These are phyloP conservation scores for Quercus tomentella DNA, from an alignment of 331 rosid genomes.

Conservation along the genomic window DNA sequence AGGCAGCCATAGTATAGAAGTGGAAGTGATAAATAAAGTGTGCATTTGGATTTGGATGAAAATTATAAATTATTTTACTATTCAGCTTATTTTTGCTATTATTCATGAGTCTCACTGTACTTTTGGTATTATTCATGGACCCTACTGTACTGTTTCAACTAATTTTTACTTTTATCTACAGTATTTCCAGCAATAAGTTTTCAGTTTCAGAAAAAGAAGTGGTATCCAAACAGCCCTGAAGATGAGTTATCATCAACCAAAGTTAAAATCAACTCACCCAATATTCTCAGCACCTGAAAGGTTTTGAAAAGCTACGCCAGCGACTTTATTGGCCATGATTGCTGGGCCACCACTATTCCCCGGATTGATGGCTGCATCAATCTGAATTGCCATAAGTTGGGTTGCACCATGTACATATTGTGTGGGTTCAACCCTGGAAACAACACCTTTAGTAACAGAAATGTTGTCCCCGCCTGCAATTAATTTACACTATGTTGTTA, in stretches of 20 bases:
- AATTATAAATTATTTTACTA: too few species aligned
- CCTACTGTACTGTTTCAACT: accelerated
- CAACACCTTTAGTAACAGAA: constrained; percentile 90
- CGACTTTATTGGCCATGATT: constrained; percentile 78
- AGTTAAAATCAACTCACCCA: constrained; percentile 48
- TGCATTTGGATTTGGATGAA: too few species aligned
- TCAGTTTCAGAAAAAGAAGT: too few species aligned
- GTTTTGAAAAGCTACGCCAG: constrained; percentile 93
- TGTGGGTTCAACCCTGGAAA: constrained; percentile 91
- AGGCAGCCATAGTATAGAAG: background rate
- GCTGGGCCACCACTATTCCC: constrained; percentile 99
- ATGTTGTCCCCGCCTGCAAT: constrained; percentile 86
- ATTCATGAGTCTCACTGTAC: accelerated
- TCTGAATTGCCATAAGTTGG: constrained; percentile 88
- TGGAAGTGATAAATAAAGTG: background rate
- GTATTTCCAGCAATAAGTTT: accelerated
- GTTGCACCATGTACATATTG: constrained; percentile 91
- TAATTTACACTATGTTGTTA: background rate
- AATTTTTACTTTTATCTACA: too few species aligned
- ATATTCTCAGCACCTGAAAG: constrained; percentile 93
- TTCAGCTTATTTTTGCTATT: too few species aligned
- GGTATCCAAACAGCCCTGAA: background rate
- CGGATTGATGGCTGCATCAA: constrained; percentile 97
- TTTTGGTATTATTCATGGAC: accelerated
- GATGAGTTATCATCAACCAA: background rate